These are phyloP conservation scores for Fragilaria crotonensis DNA, from an alignment of 108 stramenopile species.

Conservation along the genomic window DNA sequence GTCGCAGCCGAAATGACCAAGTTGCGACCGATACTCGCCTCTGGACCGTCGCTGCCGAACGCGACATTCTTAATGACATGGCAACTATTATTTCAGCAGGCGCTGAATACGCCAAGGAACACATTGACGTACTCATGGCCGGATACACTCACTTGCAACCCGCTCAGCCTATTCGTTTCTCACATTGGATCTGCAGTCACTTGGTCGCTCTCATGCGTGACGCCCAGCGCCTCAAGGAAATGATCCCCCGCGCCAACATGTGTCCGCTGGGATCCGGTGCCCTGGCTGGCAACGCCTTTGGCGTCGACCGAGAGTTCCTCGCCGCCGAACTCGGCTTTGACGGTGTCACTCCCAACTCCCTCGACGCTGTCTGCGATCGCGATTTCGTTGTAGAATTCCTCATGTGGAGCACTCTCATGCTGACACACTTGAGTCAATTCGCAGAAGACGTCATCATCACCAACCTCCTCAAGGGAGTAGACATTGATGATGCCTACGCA, in stretches of 20 bases:
- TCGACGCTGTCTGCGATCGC: constrained; percentile 97
- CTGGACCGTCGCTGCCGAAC: constrained; percentile 87
- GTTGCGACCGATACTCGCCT: constrained; percentile 97
- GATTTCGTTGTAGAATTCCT: constrained; percentile 98
- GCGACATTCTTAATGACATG: constrained; percentile 72
- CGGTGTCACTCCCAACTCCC: constrained; percentile 86
- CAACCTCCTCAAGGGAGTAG: constrained; percentile 84
- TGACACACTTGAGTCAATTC: constrained; percentile 92
- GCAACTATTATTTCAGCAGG: constrained; percentile 63
- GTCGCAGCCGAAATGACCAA: constrained; percentile 94
- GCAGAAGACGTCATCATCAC: constrained; percentile 99
- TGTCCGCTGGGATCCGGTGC: constrained; percentile 97
- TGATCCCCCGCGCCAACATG: constrained; percentile 84
- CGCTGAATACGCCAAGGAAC: constrained; percentile 64
- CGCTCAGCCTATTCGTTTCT: constrained; percentile 94
- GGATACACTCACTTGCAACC: constrained; percentile 99
- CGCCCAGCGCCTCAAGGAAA: constrained; percentile 82
- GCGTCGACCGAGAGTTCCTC: constrained; percentile 91
- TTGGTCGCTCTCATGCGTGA: constrained; percentile 89
- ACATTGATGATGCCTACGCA: constrained; percentile 96
- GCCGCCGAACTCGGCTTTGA: constrained; percentile 92
- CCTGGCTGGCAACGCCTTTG: constrained; percentile 97
- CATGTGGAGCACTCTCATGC: constrained; percentile 91
- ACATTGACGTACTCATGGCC: constrained; percentile 94
- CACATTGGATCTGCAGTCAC: constrained; percentile 97